phyloP scores from a whole-genome alignment of 225 moss, liverwort and hornwort genomes.

The Thuidium tamariscinum region DNA sequence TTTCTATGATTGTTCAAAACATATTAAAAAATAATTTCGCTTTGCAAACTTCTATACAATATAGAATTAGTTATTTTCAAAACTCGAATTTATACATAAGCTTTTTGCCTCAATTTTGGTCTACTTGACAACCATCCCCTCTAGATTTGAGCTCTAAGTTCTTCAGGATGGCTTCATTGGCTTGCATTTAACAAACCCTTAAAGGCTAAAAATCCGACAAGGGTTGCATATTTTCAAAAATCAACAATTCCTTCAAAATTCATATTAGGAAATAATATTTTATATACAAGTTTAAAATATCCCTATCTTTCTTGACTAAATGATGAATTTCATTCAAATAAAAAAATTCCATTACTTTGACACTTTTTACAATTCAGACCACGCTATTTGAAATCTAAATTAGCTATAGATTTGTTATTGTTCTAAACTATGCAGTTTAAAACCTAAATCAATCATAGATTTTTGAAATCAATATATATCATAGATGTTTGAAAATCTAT shows the following conservation, averaged over 20 bases:
- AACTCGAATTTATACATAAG: neutral
- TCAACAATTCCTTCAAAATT: neutral
- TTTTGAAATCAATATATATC: no score
- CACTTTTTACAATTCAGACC: no score
- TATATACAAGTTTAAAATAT: no score
- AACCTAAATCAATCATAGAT: no score
- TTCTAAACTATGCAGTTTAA: no score
- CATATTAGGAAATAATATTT: neutral
- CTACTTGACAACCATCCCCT: neutral
- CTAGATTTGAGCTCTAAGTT: fast-evolving
- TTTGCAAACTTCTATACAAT: neutral
- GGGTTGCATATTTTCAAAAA: fast-evolving
- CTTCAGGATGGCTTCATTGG: neutral
- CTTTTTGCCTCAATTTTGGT: fast-evolving
- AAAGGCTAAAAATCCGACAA: neutral
- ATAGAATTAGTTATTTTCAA: neutral
- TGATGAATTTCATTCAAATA: no score
- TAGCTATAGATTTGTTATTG: no score
- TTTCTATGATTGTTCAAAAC: neutral
- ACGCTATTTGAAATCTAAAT: no score
- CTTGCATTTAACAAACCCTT: fast-evolving
- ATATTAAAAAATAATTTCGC: fast-evolving
- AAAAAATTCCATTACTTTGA: no score
- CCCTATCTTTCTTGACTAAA: neutral
- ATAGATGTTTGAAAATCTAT: no score